Evolutionary conservation across 192 early-diverging fungal genomes (phyloP).

Genomic region (Backusella westeae): DNA sequence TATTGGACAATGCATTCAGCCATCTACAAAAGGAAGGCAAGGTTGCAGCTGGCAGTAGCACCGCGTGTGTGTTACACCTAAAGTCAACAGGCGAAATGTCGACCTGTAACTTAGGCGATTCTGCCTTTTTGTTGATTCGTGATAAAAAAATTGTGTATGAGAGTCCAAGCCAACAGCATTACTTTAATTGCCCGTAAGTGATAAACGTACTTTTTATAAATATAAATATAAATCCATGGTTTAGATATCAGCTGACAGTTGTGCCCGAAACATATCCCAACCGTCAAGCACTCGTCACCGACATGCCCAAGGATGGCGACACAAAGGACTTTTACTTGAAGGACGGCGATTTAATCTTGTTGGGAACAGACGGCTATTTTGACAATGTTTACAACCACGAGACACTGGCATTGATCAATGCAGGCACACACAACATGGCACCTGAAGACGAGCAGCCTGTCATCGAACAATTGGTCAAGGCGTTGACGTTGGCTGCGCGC

Average conservation of each 20-base stretch:
- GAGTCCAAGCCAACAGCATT: slow-evolving; percentile 59
- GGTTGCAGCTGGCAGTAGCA: slow-evolving; percentile 55
- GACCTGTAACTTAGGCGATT: slow-evolving; percentile 55
- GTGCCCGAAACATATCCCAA: slow-evolving; percentile 54
- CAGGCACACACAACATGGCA: slow-evolving; percentile 15
- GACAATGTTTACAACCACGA: slow-evolving; percentile 60
- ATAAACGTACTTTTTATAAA: background rate
- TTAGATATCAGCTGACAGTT: slow-evolving; percentile 54
- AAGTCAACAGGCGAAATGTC: slow-evolving; percentile 52
- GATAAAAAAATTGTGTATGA: slow-evolving; percentile 53
- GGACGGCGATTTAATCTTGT: slow-evolving; percentile 56
- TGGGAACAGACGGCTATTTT: slow-evolving; percentile 62
- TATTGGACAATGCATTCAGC: slow-evolving; percentile 49
- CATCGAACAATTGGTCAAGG: slow-evolving; percentile 46
- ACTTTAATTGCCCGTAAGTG: slow-evolving; percentile 57
- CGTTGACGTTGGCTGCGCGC: slow-evolving; percentile 52
- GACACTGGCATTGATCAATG: slow-evolving; percentile 49
- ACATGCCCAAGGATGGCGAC: slow-evolving; percentile 55
- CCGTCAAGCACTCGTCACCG: slow-evolving; percentile 45
- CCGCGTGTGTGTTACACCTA: slow-evolving; percentile 55
- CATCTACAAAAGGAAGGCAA: slow-evolving; percentile 47
- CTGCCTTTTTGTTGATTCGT: slow-evolving; percentile 55
- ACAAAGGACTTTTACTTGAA: slow-evolving; percentile 49
- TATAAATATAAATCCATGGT: background rate
- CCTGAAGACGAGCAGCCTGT: slow-evolving; percentile 4